Base-by-base conservation (phyloP, 176 grass and related monocot genomes). In the Dendrocalamus sinicus region DNA sequence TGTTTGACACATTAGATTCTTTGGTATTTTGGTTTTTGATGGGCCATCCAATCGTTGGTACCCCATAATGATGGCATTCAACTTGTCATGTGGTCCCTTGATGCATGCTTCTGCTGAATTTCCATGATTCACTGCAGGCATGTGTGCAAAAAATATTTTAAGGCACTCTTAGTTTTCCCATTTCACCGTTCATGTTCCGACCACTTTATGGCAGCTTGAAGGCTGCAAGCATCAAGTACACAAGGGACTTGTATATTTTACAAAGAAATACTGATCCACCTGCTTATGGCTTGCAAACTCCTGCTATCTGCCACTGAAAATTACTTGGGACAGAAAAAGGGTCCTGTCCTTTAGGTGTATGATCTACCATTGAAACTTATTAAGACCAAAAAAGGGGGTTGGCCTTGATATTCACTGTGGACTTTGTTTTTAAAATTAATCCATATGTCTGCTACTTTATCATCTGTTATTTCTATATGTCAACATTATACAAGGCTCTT, bases 381-480 rank as follows among this genome's bases (percentile, higher is more conserved):
- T 16, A 14, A 59, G 54, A 77, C 28, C 28, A 59, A 76, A 55
- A 40, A 67, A 57, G 6, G 11, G 9, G 7, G 19, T 51, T 86
- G 20, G 8, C 32, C 59, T 45, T 66, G 16, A 28, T 72, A 46
- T 80, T 32, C 53, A 40, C 13, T 43, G 5, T 26, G 20, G 26
- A 37, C 67, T 80, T 65, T 68, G 12, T 71, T 82, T 40, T 59
- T 82, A 54, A 23, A 73, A 20, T 62, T 73, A 83, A 83, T 73
- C 44, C 30, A 20, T 74, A 15, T 35, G 39, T 30, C 63, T 66
- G 63, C 63, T 66, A 6, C 14, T 26, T 55, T 85, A 75, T 30
- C 40, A 47, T 73, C 41, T 62, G 26, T 64, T 40, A 50, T 71
- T 51, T 72, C 23, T 52, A 78, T 61, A 71, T 78, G 68, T 75